Conservation (phyloP, 192 early-diverging fungal species). For the Backusella liffmaniae region DNA sequence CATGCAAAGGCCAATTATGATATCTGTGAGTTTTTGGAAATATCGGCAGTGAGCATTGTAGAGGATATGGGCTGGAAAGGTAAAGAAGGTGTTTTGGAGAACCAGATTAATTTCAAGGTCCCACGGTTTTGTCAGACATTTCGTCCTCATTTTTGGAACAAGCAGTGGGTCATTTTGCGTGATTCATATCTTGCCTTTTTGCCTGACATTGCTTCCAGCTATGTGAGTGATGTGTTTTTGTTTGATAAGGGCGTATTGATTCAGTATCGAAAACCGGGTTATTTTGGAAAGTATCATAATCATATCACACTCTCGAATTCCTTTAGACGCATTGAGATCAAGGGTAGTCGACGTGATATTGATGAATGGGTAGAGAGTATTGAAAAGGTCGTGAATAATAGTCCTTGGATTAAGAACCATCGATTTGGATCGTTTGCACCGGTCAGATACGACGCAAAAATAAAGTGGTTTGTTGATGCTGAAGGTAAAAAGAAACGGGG, state of each 20-base stretch:
- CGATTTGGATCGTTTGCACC: conserved; percentile 80
- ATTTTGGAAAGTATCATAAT: conserved; percentile 39
- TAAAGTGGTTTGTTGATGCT: conserved; percentile 80
- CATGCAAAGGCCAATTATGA: conserved; percentile 67
- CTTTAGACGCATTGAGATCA: conserved; percentile 67
- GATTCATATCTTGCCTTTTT: conserved; percentile 60
- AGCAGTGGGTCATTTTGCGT: conserved; percentile 78
- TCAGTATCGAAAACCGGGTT: conserved; percentile 6
- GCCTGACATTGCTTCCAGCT: conserved; percentile 37
- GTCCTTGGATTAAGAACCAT: conserved; percentile 64
- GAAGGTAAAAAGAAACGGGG: conserved; percentile 49
- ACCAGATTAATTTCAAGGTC: conserved; percentile 49
- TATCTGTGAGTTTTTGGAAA: conserved; percentile 75
- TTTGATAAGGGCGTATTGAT: conserved; percentile 47
- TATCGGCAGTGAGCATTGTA: conserved; percentile 69
- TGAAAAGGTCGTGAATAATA: conserved; percentile 49
- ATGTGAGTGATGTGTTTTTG: conserved; percentile 50
- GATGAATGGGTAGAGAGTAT: conserved; percentile 68
- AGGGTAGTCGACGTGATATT: conserved; percentile 61
- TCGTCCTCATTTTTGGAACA: conserved; percentile 45
- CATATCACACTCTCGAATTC: conserved; percentile 61
- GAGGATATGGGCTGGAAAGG: conserved; percentile 86
- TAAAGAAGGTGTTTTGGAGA: conserved; percentile 74
- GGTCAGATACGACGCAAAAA: conserved; percentile 58
- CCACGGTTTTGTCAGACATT: conserved; percentile 26